Conservation (phyloP, 768 basidiomycete genomes). For the Nidularia pulvinata region DNA sequence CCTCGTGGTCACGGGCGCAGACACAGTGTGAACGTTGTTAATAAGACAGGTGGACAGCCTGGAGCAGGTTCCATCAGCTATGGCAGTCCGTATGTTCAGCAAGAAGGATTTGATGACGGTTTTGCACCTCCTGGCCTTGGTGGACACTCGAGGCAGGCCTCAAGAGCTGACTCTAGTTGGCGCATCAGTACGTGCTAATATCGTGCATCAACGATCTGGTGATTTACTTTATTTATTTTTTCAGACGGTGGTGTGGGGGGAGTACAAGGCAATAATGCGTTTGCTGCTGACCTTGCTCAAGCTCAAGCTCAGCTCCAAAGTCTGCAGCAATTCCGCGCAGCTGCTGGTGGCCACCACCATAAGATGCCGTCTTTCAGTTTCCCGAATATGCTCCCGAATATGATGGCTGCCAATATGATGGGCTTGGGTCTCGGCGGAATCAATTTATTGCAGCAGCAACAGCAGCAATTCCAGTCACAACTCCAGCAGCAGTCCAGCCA, state of each 20-base stretch:
- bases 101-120: constrained; percentile 81
- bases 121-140: constrained; percentile 66
- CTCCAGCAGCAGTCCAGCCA: constrained; percentile 91
- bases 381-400: constrained; percentile 97
- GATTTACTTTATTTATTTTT: constrained; percentile 8
- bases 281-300: constrained; percentile 88
- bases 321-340: constrained; percentile 95
- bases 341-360: constrained; percentile 91
- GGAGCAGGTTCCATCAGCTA: constrained; percentile 48
- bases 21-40: constrained; percentile 91
- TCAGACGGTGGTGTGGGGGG: constrained; percentile 78
- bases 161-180: constrained; percentile 84
- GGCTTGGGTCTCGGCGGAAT: constrained; percentile 81
- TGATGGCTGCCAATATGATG: constrained; percentile 98
- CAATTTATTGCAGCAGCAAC: constrained; percentile 90
- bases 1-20: constrained; percentile 87
- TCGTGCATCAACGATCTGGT: too few species aligned
- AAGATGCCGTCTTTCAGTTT: constrained; percentile 99
- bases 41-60: constrained; percentile 59
- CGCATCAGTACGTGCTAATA: constrained; percentile 66
- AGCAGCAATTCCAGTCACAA: constrained; percentile 94
- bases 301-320: constrained; percentile 97
- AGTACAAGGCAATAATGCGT: constrained; percentile 59
- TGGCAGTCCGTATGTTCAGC: constrained; percentile 39
- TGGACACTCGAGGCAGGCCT: constrained; percentile 73